Percentiles rank a stretch among this genome's conserved stretches.
Conservation (phyloP, 2,329 filamentous ascomycete species). For the Pestalotiopsis sp. region DNA sequence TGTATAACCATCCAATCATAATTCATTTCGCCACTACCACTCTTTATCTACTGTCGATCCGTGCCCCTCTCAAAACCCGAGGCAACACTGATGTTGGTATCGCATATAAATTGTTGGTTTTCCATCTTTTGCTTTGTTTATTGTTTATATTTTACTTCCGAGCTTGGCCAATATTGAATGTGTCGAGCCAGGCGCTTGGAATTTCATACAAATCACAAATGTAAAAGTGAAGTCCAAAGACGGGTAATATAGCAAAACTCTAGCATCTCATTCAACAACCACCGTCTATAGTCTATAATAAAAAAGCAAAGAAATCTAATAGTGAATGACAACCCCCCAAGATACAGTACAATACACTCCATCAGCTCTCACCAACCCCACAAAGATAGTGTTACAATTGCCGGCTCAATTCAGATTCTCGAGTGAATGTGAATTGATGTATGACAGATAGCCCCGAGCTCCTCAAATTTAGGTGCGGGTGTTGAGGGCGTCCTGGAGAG, state of each 20-base stretch:
- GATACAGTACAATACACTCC: neutral
- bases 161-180: no score
- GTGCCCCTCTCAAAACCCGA: no score
- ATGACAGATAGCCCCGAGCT: neutral
- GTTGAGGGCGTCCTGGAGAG: slow-evolving; percentile 11
- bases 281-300: neutral
- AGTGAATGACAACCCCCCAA: neutral
- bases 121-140: no score
- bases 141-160: no score
- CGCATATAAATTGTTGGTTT: no score
- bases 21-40: no score
- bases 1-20: no score
- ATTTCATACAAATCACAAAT: no score
- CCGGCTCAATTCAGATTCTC: neutral
- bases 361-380: neutral
- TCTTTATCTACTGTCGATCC: no score
- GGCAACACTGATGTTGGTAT: no score
- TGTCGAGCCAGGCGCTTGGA: no score
- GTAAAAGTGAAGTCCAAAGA: neutral
- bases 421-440: neutral
- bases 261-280: neutral
- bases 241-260: neutral
- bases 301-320: neutral
- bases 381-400: neutral
- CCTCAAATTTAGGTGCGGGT: neutral